These are phyloP conservation scores for Thermomucor indicae-seudaticae DNA, from an alignment of 371 early-diverging fungal genomes.

Conservation along the genomic window DNA sequence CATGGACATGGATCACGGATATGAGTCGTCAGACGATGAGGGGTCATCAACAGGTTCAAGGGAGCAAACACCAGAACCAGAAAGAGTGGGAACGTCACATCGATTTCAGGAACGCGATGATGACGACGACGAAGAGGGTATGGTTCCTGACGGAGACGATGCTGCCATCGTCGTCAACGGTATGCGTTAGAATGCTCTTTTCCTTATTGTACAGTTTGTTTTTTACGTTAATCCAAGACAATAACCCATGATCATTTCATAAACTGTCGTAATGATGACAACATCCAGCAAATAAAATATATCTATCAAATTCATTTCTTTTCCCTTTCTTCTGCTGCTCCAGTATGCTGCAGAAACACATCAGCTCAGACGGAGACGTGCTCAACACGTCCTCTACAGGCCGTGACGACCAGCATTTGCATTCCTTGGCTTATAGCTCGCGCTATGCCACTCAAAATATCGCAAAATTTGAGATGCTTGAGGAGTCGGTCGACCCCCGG, in stretches of 20 bases:
- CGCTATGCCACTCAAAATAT: constrained; percentile 43
- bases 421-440: constrained; percentile 44
- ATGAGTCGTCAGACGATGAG: constrained; percentile 38
- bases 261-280: too few species aligned
- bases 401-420: constrained; percentile 7
- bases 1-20: constrained; percentile 39
- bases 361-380: neutral
- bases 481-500: constrained; percentile 34
- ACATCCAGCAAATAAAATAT: too few species aligned
- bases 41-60: constrained; percentile 1
- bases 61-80: constrained; percentile 4
- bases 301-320: neutral
- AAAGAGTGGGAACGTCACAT: constrained; percentile 4
- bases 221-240: too few species aligned
- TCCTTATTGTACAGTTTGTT: too few species aligned
- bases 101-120: constrained; percentile 19
- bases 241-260: too few species aligned
- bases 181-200: too few species aligned
- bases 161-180: constrained; percentile 3
- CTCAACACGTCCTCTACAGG: neutral
- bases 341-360: constrained; percentile 4
- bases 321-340: neutral
- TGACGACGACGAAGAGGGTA: constrained; percentile 24
- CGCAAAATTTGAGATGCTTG: constrained; percentile 44
- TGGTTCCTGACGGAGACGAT: constrained; percentile 17